Percentiles rank a stretch among this genome's conserved stretches.
Conservation (phyloP, 1,139 yeast species). For the Yamadazyma sp. region DNA sequence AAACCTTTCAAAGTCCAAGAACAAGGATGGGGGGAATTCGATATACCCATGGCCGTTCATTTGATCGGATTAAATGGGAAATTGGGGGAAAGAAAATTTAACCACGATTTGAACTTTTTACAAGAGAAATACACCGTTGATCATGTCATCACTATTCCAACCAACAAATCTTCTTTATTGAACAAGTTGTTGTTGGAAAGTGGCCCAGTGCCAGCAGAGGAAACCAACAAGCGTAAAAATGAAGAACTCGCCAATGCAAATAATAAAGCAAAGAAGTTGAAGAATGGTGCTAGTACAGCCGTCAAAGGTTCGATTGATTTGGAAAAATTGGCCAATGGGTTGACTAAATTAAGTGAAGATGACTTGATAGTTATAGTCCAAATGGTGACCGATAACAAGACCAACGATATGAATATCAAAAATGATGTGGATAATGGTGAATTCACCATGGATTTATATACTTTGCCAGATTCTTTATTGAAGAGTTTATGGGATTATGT, state of each 20-base stretch:
- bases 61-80: conserved; percentile 66
- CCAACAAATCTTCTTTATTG: conserved; percentile 68
- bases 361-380: conserved; percentile 93
- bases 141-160: conserved; percentile 74
- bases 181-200: conserved; percentile 73
- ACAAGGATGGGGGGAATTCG: conserved; percentile 99
- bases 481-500: conserved; percentile 95
- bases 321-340: conserved; percentile 86
- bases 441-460: conserved; percentile 92
- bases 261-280: conserved; percentile 64
- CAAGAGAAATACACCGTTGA: conserved; percentile 76
- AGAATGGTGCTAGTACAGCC: conserved; percentile 41
- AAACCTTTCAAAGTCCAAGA: conserved; percentile 91
- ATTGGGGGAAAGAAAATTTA: conserved; percentile 82
- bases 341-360: conserved; percentile 87
- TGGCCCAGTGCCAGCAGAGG: conserved; percentile 69
- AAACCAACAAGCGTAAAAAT: conserved; percentile 29
- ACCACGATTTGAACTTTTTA: conserved; percentile 86
- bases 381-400: conserved; percentile 95
- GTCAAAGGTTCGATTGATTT: conserved; percentile 77
- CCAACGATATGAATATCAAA: conserved; percentile 93
- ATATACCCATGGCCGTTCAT: conserved; percentile 76
- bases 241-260: conserved; percentile 19
- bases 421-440: conserved; percentile 97
- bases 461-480: conserved; percentile 87